These are phyloP conservation scores for Plantago elongata DNA, from an alignment of 257 asterid genomes.

Conservation along the genomic window DNA sequence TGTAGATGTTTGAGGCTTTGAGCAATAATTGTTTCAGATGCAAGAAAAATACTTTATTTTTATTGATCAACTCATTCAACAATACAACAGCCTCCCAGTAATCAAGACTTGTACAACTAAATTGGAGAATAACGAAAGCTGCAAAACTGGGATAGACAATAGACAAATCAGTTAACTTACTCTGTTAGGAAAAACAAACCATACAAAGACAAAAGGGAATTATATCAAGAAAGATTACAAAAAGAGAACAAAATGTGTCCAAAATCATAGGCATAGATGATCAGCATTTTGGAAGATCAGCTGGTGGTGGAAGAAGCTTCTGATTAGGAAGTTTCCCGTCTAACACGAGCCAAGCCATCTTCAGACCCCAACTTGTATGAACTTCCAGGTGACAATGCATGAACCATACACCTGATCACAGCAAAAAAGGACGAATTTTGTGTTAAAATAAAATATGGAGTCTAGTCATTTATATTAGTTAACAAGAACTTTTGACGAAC, in stretches of 20 bases:
- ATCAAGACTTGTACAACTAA: neutral
- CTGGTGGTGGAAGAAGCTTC: constrained; percentile 55
- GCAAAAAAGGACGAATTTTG: too few relatives aligned
- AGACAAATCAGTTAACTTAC: constrained; percentile 3
- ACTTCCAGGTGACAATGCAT: constrained; percentile 59
- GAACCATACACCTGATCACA: constrained; percentile 49
- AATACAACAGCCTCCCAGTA: neutral
- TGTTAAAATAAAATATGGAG: too few relatives aligned
- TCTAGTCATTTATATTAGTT: too few relatives aligned
- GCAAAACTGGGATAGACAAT: constrained; percentile 11
- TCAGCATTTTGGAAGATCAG: constrained; percentile 59
- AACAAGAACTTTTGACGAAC: constrained; percentile 14
- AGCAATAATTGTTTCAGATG: too few relatives aligned
- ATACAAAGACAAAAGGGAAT: neutral
- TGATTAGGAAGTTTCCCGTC: constrained; percentile 58
- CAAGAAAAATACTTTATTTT: neutral
- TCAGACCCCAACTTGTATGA: constrained; percentile 58
- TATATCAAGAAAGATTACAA: too few relatives aligned
- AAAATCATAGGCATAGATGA: neutral
- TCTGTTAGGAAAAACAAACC: constrained; percentile 6
- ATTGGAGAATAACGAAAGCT: neutral
- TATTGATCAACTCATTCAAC: neutral
- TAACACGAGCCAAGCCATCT: constrained; percentile 64
- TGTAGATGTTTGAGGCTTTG: too few relatives aligned
- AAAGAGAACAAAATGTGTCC: neutral